Evolutionary conservation across 2,329 filamentous ascomycete species (phyloP).

Genomic region (Aspergillus unguis): DNA sequence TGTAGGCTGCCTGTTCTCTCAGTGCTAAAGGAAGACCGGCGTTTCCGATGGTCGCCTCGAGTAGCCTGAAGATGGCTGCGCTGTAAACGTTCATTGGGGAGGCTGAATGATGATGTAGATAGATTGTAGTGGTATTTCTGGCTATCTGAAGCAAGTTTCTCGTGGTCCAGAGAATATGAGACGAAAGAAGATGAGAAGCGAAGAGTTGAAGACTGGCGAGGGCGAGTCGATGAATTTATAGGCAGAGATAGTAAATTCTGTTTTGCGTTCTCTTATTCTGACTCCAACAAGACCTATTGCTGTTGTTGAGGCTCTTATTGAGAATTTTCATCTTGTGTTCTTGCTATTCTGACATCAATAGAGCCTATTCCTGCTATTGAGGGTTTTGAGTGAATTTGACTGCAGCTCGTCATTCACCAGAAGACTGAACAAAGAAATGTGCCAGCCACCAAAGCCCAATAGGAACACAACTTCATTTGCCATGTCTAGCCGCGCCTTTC

Average conservation of each 20-base stretch:
- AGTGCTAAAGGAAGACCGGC: constrained; percentile 1
- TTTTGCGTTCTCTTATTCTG: no score
- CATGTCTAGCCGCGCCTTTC: constrained; percentile 12
- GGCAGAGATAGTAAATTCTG: background rate
- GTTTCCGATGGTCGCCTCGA: constrained; percentile 10
- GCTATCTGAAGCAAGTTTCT: background rate
- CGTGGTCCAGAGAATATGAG: background rate
- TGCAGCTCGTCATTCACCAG: constrained; percentile 7
- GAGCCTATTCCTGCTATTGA: no score
- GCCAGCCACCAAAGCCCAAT: constrained; percentile 13
- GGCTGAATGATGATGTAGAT: background rate
- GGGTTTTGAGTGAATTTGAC: constrained; percentile 3
- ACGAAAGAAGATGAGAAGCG: background rate
- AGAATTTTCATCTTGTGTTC: no score
- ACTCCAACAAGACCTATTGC: no score
- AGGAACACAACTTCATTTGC: constrained; percentile 13
- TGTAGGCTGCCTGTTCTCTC: constrained; percentile 17
- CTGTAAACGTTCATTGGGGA: constrained; percentile 9
- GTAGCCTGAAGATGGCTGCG: constrained; percentile 10
- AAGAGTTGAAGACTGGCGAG: background rate
- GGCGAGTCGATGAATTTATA: background rate
- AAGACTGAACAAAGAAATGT: constrained; percentile 19
- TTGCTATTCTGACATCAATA: background rate
- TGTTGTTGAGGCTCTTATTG: no score
- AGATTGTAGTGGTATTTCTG: background rate